Conservation (phyloP, 2,329 filamentous ascomycete genomes). For the Bipolaris zeicola region DNA sequence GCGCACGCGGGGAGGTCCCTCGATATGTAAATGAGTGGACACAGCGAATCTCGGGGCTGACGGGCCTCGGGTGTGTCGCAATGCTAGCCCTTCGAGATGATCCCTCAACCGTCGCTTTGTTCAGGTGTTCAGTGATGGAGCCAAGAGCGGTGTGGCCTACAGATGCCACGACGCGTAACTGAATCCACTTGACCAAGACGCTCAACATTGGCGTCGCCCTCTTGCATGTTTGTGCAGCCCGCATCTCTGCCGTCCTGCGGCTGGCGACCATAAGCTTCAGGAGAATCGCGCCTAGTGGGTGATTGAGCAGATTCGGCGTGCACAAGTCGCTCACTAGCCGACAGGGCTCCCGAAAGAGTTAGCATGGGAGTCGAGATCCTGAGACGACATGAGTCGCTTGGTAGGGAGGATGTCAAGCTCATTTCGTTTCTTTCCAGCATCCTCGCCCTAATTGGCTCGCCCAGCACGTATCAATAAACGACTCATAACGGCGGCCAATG, state of each 20-base stretch:
- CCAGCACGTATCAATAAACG: slow-evolving; percentile 40
- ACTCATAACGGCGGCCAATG: slow-evolving; percentile 31
- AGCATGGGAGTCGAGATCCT: slow-evolving; percentile 30
- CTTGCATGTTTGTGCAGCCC: slow-evolving; percentile 7
- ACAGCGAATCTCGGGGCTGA: slow-evolving; percentile 4
- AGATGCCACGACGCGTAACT: neutral
- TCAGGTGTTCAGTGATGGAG: slow-evolving; percentile 9
- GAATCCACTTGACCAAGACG: neutral
- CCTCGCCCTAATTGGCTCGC: slow-evolving; percentile 27
- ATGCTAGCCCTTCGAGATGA: neutral
- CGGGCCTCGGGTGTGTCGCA: slow-evolving; percentile 3
- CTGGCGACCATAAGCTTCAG: slow-evolving; percentile 7
- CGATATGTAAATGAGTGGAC: slow-evolving; percentile 8
- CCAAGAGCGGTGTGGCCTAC: neutral
- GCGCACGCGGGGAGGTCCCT: slow-evolving; percentile 10
- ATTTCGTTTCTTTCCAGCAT: slow-evolving; percentile 40
- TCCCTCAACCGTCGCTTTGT: slow-evolving; percentile 9
- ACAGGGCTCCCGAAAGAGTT: slow-evolving; percentile 21
- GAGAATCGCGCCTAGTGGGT: slow-evolving; percentile 12
- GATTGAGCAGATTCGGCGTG: slow-evolving; percentile 16
- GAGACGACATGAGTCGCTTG: slow-evolving; percentile 37
- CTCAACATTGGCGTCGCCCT: slow-evolving; percentile 2
- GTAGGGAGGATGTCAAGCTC: slow-evolving; percentile 39
- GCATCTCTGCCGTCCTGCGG: slow-evolving; percentile 14
- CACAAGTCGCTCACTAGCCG: slow-evolving; percentile 25